Conservation (phyloP, 192 early-diverging fungal genomes). For the Polychytrium aggregatum region DNA sequence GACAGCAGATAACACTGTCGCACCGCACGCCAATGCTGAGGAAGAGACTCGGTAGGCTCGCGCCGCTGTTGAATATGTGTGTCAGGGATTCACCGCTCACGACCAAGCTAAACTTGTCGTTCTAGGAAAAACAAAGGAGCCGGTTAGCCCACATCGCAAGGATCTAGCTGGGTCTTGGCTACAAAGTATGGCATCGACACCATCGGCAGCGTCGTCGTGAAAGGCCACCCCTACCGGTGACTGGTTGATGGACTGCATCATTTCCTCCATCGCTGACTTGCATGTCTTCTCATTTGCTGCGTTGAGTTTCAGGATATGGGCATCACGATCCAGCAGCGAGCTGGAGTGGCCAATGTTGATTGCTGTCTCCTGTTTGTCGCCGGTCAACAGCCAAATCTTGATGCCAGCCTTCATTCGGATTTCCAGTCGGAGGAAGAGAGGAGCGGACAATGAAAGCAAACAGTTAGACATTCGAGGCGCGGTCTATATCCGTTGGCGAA, state of each 20-base stretch:
- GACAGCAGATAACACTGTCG: conserved; percentile 43
- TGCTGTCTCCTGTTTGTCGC: conserved; percentile 53
- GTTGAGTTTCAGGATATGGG: no score
- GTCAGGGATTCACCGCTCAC: conserved; percentile 85
- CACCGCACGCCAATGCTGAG: conserved; percentile 24
- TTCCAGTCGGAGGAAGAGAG: no score
- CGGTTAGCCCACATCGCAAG: no score
- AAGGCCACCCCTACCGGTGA: neutral
- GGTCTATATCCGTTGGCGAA: no score
- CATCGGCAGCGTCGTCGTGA: neutral
- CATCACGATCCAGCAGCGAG: no score
- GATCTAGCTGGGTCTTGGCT: no score
- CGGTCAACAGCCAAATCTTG: conserved; percentile 49
- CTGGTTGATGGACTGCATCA: conserved; percentile 8
- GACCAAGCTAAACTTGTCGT: no score
- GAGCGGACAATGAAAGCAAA: no score
- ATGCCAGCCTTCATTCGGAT: conserved; percentile 38
- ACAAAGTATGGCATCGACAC: no score
- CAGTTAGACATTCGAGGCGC: no score
- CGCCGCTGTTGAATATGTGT: conserved; percentile 50
- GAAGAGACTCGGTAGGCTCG: conserved; percentile 28
- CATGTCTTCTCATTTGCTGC: conserved; percentile 10
- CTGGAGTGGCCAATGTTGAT: conserved; percentile 50
- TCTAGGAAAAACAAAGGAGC: no score
- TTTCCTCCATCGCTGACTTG: conserved; percentile 16